Percentiles rank a stretch among this genome's conserved stretches.
phyloP scores from a whole-genome alignment of 1,284 basidiomycete species.

The Rhodotorula glutinis region DNA sequence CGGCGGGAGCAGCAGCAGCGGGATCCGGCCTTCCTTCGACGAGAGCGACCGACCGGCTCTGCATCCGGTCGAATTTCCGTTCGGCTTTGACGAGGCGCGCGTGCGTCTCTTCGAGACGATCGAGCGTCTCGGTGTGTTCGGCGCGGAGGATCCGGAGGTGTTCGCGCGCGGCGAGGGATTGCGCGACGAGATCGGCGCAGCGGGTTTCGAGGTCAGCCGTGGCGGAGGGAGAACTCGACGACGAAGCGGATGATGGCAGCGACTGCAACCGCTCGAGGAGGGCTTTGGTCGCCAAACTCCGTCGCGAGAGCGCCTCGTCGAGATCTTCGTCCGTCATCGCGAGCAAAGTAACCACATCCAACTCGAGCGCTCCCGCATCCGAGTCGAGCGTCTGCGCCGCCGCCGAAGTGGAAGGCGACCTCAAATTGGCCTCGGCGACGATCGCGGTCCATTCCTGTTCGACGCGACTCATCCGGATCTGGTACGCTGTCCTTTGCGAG shows the following conservation, averaged over 20 bases:
- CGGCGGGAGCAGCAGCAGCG: background rate
- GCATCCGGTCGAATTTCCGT: constrained; percentile 41
- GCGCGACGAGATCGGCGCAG: constrained; percentile 22
- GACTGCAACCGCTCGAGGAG: constrained; percentile 25
- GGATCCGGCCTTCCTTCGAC: constrained; percentile 35
- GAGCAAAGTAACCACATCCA: constrained; percentile 18
- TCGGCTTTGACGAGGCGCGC: constrained; percentile 39
- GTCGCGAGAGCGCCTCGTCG: constrained; percentile 21
- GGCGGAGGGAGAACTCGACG: background rate
- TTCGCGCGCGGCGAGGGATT: constrained; percentile 34
- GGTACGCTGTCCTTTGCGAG: constrained; percentile 14
- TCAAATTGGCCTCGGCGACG: constrained; percentile 5
- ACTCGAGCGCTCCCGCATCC: constrained; percentile 7
- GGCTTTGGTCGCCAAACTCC: constrained; percentile 25
- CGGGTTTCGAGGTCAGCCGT: constrained; percentile 26
- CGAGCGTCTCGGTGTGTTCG: constrained; percentile 36
- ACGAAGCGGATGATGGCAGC: constrained; percentile 4
- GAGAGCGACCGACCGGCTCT: constrained; percentile 39
- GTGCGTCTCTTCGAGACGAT: constrained; percentile 40
- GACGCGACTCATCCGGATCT: constrained; percentile 27
- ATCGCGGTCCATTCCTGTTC: constrained; percentile 27
- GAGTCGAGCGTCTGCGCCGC: background rate
- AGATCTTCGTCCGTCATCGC: constrained; percentile 24
- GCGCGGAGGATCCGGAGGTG: constrained; percentile 33
- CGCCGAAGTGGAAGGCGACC: background rate